Evolutionary conservation across 1,139 yeast species (phyloP).

Genomic region (Diutina mesorugosa): DNA sequence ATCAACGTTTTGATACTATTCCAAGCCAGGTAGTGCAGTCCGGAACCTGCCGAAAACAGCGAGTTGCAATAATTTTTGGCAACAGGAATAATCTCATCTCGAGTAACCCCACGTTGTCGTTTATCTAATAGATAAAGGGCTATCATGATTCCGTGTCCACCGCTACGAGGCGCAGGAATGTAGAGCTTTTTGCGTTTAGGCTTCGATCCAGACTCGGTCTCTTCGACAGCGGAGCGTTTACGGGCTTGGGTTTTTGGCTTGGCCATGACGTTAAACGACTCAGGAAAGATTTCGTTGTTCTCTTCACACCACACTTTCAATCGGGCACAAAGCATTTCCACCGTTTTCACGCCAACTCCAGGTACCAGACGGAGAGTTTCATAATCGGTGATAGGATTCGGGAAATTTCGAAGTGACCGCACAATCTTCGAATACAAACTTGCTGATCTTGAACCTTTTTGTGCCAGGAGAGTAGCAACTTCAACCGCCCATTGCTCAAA

Average conservation of each 20-base stretch:
- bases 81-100: slow-evolving; percentile 39
- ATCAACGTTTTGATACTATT: slow-evolving; percentile 49
- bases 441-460: slow-evolving; percentile 28
- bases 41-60: slow-evolving; percentile 52
- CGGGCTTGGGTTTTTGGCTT: slow-evolving; percentile 4
- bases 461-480: slow-evolving; percentile 27
- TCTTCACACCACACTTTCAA: slow-evolving; percentile 34
- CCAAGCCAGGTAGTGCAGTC: slow-evolving; percentile 74
- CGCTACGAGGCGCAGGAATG: slow-evolving; percentile 69
- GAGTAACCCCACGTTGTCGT: slow-evolving; percentile 36
- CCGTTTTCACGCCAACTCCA: slow-evolving; percentile 53
- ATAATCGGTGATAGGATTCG: slow-evolving; percentile 33
- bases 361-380: slow-evolving; percentile 37
- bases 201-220: slow-evolving; percentile 10
- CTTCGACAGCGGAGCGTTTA: slow-evolving; percentile 5
- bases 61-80: slow-evolving; percentile 55
- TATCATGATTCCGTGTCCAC: slow-evolving; percentile 75
- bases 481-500: slow-evolving; percentile 42
- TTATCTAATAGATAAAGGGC: slow-evolving; percentile 47
- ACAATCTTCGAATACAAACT: slow-evolving; percentile 36
- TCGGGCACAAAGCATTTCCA: slow-evolving; percentile 26
- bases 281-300: slow-evolving; percentile 27
- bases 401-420: slow-evolving; percentile 28
- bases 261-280: slow-evolving; percentile 11
- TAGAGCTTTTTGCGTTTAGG: slow-evolving; percentile 24